Evolutionary conservation across 2,329 filamentous ascomycete species (phyloP).

Genomic region (Calonectria multiphialidica): DNA sequence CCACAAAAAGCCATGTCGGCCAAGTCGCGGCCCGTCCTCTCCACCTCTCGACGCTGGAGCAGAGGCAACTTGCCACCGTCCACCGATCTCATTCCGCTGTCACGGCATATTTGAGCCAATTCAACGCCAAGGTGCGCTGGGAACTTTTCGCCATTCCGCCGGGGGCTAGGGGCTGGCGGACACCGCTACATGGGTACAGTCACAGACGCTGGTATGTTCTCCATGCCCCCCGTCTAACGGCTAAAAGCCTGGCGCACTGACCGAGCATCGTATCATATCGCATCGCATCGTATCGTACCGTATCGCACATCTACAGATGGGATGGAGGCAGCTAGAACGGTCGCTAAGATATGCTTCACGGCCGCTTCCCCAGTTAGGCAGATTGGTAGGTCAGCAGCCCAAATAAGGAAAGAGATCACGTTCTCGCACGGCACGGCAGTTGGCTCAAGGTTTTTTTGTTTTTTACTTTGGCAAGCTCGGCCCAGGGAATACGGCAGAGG

Average conservation of each 20-base stretch:
- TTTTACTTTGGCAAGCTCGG: not conserved
- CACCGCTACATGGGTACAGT: not conserved
- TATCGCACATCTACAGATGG: not conserved
- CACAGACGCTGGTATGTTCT: not conserved
- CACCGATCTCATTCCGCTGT: not conserved
- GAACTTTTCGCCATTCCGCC: not conserved
- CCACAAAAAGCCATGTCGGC: constrained; percentile 12
- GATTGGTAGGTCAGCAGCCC: not conserved
- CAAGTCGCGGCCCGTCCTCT: constrained; percentile 14
- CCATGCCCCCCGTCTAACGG: not conserved
- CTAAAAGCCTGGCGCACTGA: not conserved
- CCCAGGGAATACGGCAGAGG: not conserved
- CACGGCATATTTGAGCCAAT: not conserved
- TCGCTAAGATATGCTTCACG: not conserved
- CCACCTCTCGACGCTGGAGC: not conserved
- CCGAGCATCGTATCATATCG: not conserved
- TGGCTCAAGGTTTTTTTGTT: not conserved
- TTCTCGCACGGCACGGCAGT: not conserved
- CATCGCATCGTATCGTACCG: not conserved
- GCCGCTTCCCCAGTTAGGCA: not conserved
- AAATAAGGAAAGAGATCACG: constrained; percentile 9
- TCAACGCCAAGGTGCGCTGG: not conserved
- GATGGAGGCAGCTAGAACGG: not conserved
- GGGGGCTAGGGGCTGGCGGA: not conserved
- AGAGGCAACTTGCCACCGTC: constrained; percentile 4